These are phyloP conservation scores for Globisporangium alternatum DNA, from an alignment of 352 stramenopile species.

Conservation along the genomic window DNA sequence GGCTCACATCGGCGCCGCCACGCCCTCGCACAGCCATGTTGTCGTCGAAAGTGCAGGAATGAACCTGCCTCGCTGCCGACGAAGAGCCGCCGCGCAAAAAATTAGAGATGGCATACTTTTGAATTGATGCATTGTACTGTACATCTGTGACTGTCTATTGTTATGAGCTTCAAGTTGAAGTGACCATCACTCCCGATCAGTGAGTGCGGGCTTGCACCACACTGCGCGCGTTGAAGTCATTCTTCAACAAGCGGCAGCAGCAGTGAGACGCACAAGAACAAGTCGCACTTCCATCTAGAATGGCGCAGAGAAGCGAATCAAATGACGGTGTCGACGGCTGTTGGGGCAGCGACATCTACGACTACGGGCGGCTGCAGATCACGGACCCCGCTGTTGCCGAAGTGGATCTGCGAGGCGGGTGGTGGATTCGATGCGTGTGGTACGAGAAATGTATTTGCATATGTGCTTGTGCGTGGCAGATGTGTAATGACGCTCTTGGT, in stretches of 20 bases:
- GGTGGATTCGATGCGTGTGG: conserved; percentile 56
- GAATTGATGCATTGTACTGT: not conserved
- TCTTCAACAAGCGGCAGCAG: not conserved
- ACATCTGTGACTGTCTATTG: not conserved
- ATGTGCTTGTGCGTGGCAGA: not conserved
- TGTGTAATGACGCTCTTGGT: not conserved
- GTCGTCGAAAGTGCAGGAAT: not conserved
- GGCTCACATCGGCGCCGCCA: conserved; percentile 28
- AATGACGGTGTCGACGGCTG: not conserved
- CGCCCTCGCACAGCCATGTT: conserved; percentile 5
- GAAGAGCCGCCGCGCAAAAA: conserved; percentile 14
- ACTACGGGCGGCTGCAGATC: conserved; percentile 41
- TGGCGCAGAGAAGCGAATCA: conserved; percentile 1
- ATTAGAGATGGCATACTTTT: too few relatives aligned
- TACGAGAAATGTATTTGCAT: conserved; percentile 3
- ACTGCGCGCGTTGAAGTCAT: not conserved
- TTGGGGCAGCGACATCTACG: conserved; percentile 48
- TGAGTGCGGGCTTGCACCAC: not conserved
- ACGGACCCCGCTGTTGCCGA: conserved; percentile 32
- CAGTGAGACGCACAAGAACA: not conserved
- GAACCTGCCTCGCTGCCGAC: not conserved
- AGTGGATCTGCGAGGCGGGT: conserved; percentile 39
- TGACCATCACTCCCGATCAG: conserved; percentile 46
- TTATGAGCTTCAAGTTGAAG: conserved; percentile 36
- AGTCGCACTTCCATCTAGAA: not conserved